Evolutionary conservation across 2,329 filamentous ascomycete species (phyloP), one percentile per base, ranked within the genome.

Genomic region (Phyllachora maydis): DNA sequence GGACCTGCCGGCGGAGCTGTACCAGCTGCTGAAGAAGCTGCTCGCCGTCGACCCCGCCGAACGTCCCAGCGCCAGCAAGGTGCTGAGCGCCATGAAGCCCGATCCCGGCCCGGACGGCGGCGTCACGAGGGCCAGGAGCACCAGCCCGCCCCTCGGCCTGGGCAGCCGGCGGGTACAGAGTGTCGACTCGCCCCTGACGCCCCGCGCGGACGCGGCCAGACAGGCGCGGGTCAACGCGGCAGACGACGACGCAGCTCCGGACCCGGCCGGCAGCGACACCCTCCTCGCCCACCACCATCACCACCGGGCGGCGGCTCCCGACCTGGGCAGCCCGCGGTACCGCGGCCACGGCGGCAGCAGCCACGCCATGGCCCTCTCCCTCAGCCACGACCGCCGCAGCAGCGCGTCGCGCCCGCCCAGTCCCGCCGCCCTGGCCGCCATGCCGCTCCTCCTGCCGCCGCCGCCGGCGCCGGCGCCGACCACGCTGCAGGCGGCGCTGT

Each of bases 1-100:
- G 1, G 88, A 95, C 36, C 54, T 98, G 1, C 88, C 88, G 0
- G 62, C 79, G 4, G 74, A 78, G 42, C 61, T 98, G 0, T 98
- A 95, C 46, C 66, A 67, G 21, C 70, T 91, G 25, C 57, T 98
- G 4, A 82, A 81, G 42, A 67, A 67, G 26, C 56, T 98, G 4
- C 59, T 98, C 5, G 72, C 81, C 1, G 54, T 90, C 8, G 61
- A 83, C 28, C 79, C 85, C 0, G 51, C 55, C 2, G 66, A 82
- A 26, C 61, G 88, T 5, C 88, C 88, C 0, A 79, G 69, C 21
- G 83, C 88, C 1, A 77, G 70, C 21, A 83, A 95, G 27, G 85
- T 98, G 2, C 47, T 95, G 18, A 58, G 59, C 7, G 76, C 68
- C 3, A 78, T 92, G 46, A 72, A 75, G 34, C 70, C 64, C 18